These are phyloP conservation scores for Phoma sp. DNA, from an alignment of 2,329 filamentous ascomycete species.

Conservation along the genomic window DNA sequence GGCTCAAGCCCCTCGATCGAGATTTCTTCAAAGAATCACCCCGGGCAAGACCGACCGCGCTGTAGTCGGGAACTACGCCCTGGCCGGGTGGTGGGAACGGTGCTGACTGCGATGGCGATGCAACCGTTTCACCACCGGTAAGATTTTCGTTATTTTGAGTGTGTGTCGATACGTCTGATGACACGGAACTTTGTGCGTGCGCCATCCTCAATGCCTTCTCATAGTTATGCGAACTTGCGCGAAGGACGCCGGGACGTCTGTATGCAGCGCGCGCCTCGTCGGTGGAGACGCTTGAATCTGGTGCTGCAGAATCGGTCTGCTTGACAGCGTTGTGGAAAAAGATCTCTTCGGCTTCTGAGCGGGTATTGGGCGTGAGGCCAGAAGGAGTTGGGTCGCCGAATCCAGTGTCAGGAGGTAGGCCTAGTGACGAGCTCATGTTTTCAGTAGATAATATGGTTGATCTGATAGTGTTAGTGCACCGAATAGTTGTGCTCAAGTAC, in stretches of 20 bases:
- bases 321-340: slow-evolving; percentile 38
- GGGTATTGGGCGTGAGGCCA: slow-evolving; percentile 46
- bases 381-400: slow-evolving; percentile 41
- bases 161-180: slow-evolving; percentile 33
- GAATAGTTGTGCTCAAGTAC: too few species aligned
- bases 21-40: slow-evolving; percentile 40
- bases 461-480: too few species aligned
- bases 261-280: slow-evolving; percentile 42
- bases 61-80: slow-evolving; percentile 45
- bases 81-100: slow-evolving; percentile 40
- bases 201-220: slow-evolving; percentile 35
- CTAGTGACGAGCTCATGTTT: slow-evolving; percentile 29
- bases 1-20: slow-evolving; percentile 38
- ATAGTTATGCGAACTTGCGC: slow-evolving; percentile 44
- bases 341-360: slow-evolving; percentile 46
- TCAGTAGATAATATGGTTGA: too few species aligned
- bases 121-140: slow-evolving; percentile 17
- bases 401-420: slow-evolving; percentile 28
- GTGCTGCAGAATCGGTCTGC: slow-evolving; percentile 48
- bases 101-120: slow-evolving; percentile 24
- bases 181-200: slow-evolving; percentile 30
- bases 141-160: slow-evolving; percentile 20
- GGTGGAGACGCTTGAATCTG: slow-evolving; percentile 28
- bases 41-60: slow-evolving; percentile 30
- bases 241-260: slow-evolving; percentile 29